A percentile compares a stretch with the other conserved stretches of the same genome.
Evolutionary conservation across 345 rosid species (phyloP).

Genomic region (Erysimum cheiranthoides): DNA sequence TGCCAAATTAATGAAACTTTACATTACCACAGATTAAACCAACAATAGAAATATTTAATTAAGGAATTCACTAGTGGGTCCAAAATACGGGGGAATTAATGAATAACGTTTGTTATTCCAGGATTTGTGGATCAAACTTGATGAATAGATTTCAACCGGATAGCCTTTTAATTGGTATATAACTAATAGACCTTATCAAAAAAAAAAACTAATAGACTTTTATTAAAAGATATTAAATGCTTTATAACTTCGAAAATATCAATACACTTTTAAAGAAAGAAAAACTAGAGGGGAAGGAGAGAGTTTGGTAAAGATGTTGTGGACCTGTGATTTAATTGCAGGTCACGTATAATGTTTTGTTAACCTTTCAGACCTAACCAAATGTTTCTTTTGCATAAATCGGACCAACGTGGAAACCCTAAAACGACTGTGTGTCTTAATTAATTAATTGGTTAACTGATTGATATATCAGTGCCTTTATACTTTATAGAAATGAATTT

Average conservation of each 20-base stretch:
- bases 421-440: slow-evolving; percentile 30
- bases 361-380: slow-evolving; percentile 47
- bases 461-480: slow-evolving; percentile 12
- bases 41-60: not conserved
- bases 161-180: slow-evolving; percentile 17
- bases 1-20: not conserved
- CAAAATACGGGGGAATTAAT: slow-evolving; percentile 8
- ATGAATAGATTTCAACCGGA: slow-evolving; percentile 19
- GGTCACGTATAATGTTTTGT: slow-evolving; percentile 38
- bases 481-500: slow-evolving; percentile 1
- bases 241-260: slow-evolving; percentile 7
- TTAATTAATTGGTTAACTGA: slow-evolving; percentile 24
- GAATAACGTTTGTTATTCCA: slow-evolving; percentile 14
- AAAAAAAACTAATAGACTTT: slow-evolving; percentile 11
- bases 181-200: slow-evolving; percentile 21
- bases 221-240: slow-evolving; percentile 16
- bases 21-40: not conserved
- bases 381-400: slow-evolving; percentile 39
- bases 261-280: not conserved
- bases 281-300: slow-evolving; percentile 23
- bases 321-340: slow-evolving; percentile 45
- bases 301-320: slow-evolving; percentile 44
- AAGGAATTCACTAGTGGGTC: not conserved
- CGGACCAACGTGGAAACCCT: slow-evolving; percentile 40
- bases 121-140: slow-evolving; percentile 23